A percentile compares a stretch with the other conserved stretches of the same genome.
phyloP scores from a whole-genome alignment of 257 asterid genomes.

The Capsicum rhomboideum region DNA sequence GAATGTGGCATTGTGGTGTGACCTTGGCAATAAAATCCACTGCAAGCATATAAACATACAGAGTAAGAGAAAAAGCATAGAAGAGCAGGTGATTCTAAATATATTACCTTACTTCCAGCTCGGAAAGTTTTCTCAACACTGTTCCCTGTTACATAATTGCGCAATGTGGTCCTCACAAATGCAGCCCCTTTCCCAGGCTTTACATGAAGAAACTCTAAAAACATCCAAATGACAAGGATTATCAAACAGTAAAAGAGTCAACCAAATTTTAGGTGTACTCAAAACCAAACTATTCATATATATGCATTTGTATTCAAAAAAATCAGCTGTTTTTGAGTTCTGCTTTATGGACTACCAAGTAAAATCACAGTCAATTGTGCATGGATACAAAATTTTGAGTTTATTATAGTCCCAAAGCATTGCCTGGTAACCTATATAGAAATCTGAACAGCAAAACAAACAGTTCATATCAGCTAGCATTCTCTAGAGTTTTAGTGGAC shows the following conservation, averaged over 20 bases:
- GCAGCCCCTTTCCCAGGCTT: slow-evolving; percentile 99
- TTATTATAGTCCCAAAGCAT: neutral
- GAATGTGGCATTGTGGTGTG: neutral
- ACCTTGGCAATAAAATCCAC: neutral
- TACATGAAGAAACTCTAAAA: slow-evolving; percentile 85
- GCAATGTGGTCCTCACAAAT: slow-evolving; percentile 78
- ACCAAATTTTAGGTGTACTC: neutral
- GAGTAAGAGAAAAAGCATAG: neutral
- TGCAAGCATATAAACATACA: neutral
- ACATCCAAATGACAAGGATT: slow-evolving; percentile 8
- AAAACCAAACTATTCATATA: neutral
- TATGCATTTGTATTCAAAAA: neutral
- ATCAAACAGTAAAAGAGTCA: neutral
- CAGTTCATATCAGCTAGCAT: neutral
- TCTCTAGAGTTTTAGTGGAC: neutral
- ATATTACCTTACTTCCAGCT: slow-evolving; percentile 88
- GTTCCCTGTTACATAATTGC: slow-evolving; percentile 77
- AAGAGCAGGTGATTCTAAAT: slow-evolving; percentile 1
- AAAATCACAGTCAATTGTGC: neutral
- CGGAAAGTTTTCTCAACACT: slow-evolving; percentile 80
- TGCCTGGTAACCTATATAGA: neutral
- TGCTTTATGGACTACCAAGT: neutral
- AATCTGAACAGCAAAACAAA: neutral
- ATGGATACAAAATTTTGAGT: neutral
- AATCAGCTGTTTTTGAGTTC: neutral